A percentile compares a stretch with the other conserved stretches of the same genome.
phyloP scores from a whole-genome alignment of 495 filamentous ascomycete genomes.

The Aspergillus ellipticus region DNA sequence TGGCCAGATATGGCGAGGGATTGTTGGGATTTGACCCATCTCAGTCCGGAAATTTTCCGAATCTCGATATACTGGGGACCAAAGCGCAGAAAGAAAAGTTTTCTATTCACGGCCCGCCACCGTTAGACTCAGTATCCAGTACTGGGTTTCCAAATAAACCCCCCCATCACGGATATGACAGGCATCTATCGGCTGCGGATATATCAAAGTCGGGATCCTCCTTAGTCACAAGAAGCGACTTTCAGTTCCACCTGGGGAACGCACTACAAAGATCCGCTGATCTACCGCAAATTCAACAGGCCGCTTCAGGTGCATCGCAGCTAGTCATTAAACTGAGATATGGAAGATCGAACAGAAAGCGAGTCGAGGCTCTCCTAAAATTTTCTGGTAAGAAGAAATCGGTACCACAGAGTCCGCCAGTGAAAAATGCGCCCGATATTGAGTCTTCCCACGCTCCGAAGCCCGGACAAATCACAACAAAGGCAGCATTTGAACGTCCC shows the following conservation, averaged over 20 bases:
- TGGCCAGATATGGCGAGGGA: conserved; percentile 32
- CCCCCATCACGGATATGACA: conserved; percentile 2
- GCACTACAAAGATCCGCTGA: not conserved
- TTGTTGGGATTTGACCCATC: conserved; percentile 11
- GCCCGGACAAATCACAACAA: conserved; percentile 4
- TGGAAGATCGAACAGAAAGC: conserved; percentile 37
- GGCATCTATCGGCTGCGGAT: not conserved
- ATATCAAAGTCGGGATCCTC: not conserved
- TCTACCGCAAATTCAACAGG: not conserved
- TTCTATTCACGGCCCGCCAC: conserved; percentile 6
- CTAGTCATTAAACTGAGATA: conserved; percentile 39
- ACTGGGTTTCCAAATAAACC: conserved; percentile 10
- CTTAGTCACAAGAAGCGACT: conserved; percentile 2
- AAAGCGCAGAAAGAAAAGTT: conserved; percentile 15
- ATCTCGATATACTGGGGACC: conserved; percentile 10
- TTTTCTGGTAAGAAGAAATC: conserved; percentile 40
- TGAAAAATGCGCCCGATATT: conserved; percentile 22
- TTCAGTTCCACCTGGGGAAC: not conserved
- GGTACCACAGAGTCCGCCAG: conserved; percentile 23
- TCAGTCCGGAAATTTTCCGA: conserved; percentile 10
- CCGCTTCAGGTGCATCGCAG: conserved; percentile 8
- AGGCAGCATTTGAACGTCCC: conserved; percentile 5
- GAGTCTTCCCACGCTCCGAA: conserved; percentile 20
- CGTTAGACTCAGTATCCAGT: conserved; percentile 6
- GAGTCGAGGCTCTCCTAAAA: conserved; percentile 43